Conservation (phyloP, 495 filamentous ascomycete species). For the Tuber indicum region DNA sequence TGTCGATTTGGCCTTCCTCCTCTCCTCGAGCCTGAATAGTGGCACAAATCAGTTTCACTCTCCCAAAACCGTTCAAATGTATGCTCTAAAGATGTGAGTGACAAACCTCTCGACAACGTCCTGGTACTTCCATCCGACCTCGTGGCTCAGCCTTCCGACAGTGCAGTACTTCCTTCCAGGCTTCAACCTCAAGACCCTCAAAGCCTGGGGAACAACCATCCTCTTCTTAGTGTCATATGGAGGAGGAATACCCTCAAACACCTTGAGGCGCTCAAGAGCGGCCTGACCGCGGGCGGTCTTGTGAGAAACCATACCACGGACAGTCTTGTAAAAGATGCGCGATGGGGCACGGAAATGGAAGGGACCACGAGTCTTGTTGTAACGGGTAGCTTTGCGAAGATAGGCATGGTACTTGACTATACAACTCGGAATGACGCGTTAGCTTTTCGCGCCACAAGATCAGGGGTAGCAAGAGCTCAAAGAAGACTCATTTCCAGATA, state of each 20-base stretch:
- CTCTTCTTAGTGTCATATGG: slow-evolving; percentile 99
- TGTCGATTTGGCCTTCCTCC: slow-evolving; percentile 95
- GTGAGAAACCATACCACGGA: slow-evolving; percentile 99
- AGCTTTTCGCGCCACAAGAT: not conserved
- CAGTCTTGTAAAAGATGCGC: slow-evolving; percentile 99
- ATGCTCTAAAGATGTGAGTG: not conserved
- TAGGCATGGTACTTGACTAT: slow-evolving; percentile 99
- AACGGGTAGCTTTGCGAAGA: slow-evolving; percentile 98
- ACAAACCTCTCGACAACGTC: slow-evolving; percentile 94
- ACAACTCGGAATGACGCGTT: slow-evolving; percentile 29
- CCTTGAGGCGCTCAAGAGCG: slow-evolving; percentile 95
- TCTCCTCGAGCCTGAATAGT: slow-evolving; percentile 80
- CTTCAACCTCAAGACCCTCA: slow-evolving; percentile 88
- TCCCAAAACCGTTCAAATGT: not conserved
- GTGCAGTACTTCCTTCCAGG: slow-evolving; percentile 99
- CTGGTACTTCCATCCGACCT: slow-evolving; percentile 99
- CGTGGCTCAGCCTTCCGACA: slow-evolving; percentile 92
- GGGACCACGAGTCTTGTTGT: slow-evolving; percentile 97
- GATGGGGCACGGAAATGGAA: slow-evolving; percentile 99
- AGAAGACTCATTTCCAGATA: not conserved
- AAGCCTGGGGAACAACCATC: slow-evolving; percentile 95
- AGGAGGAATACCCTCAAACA: slow-evolving; percentile 98
- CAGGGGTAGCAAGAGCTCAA: not conserved
- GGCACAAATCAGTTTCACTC: slow-evolving; percentile 43
- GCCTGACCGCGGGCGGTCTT: slow-evolving; percentile 96